Conservation (phyloP, 129 eudicot species). For the Helichrysum umbraculigerum region DNA sequence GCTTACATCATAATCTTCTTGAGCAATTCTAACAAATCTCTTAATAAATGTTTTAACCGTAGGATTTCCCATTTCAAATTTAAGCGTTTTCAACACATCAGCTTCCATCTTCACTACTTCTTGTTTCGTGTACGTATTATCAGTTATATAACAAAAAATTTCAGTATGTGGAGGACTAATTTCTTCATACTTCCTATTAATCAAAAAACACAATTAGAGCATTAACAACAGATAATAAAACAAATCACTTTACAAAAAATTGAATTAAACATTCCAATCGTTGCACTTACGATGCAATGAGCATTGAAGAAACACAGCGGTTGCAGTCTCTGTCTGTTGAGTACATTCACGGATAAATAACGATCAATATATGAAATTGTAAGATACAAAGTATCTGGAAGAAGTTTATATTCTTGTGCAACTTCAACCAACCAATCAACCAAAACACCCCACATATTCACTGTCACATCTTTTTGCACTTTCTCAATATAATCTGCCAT, state of each 20-base stretch:
- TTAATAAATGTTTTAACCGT: conserved; percentile 66
- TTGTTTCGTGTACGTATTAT: conserved; percentile 65
- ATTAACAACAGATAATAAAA: background rate
- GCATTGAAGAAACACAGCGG: conserved; percentile 95
- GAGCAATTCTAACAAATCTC: conserved; percentile 47
- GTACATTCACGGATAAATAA: conserved; percentile 55
- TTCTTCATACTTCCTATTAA: conserved; percentile 81
- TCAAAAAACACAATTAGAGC: background rate
- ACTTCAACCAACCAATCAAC: conserved; percentile 97
- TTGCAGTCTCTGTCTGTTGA: conserved; percentile 72
- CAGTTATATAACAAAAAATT: conserved; percentile 66
- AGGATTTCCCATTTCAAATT: conserved; percentile 63
- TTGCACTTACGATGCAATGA: conserved; percentile 75
- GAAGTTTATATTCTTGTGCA: conserved; percentile 82
- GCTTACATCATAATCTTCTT: conserved; percentile 53
- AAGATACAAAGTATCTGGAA: conserved; percentile 70
- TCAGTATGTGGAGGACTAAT: conserved; percentile 66
- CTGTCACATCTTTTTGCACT: conserved; percentile 80
- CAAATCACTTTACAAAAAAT: too few species aligned
- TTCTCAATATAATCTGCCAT: conserved; percentile 61
- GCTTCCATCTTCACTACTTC: conserved; percentile 90
- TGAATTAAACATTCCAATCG: background rate
- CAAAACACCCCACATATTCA: conserved; percentile 68
- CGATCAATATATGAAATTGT: conserved; percentile 78
- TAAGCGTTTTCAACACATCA: conserved; percentile 53